phyloP scores from a whole-genome alignment of 2,329 filamentous ascomycete species.

The Stachybotrys chartarum region DNA sequence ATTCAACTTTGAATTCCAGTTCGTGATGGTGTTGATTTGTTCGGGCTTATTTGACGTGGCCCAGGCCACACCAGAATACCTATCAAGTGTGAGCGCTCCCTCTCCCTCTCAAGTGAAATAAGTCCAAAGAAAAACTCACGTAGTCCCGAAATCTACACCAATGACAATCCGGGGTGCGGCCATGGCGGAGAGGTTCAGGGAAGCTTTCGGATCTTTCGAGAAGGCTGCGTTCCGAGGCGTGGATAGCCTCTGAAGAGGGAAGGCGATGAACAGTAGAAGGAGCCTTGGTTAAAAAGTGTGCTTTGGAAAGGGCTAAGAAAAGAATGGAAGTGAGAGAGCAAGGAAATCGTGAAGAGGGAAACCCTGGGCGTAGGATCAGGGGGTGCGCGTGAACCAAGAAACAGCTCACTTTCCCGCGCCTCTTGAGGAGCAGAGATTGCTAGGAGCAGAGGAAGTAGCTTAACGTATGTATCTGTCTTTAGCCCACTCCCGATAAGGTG shows the following conservation, averaged over 20 bases:
- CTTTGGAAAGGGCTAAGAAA: too few relatives aligned
- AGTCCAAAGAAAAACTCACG: constrained; percentile 16
- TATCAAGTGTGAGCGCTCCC: constrained; percentile 8
- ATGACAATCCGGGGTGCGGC: constrained; percentile 19
- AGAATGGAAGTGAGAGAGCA: too few relatives aligned
- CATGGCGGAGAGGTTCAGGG: neutral
- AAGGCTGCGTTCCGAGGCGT: neutral
- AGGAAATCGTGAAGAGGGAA: too few relatives aligned
- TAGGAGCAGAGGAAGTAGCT: too few relatives aligned
- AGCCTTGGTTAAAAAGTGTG: neutral
- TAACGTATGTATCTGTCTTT: neutral
- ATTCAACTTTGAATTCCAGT: constrained; percentile 15
- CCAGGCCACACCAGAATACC: constrained; percentile 34
- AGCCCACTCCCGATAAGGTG: neutral
- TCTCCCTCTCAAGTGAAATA: too few relatives aligned
- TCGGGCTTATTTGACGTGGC: constrained; percentile 19
- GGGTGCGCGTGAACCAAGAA: too few relatives aligned
- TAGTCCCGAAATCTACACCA: constrained; percentile 41
- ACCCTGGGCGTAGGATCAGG: too few relatives aligned
- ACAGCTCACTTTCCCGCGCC: too few relatives aligned
- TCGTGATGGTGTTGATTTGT: constrained; percentile 20
- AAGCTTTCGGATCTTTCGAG: neutral
- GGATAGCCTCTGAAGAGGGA: neutral
- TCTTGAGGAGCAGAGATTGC: too few relatives aligned
- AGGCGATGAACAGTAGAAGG: neutral